phyloP scores from a whole-genome alignment of 1,284 basidiomycete genomes.

The Irpex sp. region DNA sequence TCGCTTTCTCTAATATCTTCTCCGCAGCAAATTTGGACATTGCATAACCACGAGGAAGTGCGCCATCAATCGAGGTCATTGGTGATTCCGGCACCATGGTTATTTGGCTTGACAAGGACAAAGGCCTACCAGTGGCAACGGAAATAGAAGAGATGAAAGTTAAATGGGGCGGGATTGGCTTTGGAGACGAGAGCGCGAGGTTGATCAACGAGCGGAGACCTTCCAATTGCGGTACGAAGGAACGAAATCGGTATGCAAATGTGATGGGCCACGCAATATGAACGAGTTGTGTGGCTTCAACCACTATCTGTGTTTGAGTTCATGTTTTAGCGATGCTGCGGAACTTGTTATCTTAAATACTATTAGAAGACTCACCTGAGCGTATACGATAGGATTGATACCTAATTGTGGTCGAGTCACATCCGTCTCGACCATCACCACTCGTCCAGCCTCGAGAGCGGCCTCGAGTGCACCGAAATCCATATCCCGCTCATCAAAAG shows the following conservation, averaged over 20 bases:
- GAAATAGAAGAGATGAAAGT: constrained; percentile 36
- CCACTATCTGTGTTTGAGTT: not conserved
- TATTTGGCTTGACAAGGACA: constrained; percentile 16
- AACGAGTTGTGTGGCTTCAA: constrained; percentile 29
- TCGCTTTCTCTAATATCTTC: constrained; percentile 31
- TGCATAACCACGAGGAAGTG: constrained; percentile 32
- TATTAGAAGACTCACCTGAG: constrained; percentile 18
- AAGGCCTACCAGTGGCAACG: not conserved
- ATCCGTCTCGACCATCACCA: not conserved
- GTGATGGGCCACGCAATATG: constrained; percentile 42
- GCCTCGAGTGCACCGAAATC: constrained; percentile 21
- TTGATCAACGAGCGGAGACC: constrained; percentile 39
- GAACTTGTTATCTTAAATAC: not conserved
- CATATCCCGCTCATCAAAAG: constrained; percentile 32
- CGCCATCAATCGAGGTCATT: not conserved
- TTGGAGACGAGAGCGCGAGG: constrained; percentile 35
- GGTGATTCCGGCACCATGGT: constrained; percentile 24
- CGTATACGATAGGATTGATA: constrained; percentile 14
- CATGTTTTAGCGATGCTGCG: not conserved
- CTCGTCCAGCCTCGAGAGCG: constrained; percentile 16
- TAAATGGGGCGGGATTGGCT: constrained; percentile 26
- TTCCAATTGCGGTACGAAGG: constrained; percentile 39
- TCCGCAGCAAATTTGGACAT: constrained; percentile 45
- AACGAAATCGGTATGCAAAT: constrained; percentile 42
- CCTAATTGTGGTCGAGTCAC: constrained; percentile 17